phyloP scores from a whole-genome alignment of 345 rosid genomes.

The Lenwebbia sp. region DNA sequence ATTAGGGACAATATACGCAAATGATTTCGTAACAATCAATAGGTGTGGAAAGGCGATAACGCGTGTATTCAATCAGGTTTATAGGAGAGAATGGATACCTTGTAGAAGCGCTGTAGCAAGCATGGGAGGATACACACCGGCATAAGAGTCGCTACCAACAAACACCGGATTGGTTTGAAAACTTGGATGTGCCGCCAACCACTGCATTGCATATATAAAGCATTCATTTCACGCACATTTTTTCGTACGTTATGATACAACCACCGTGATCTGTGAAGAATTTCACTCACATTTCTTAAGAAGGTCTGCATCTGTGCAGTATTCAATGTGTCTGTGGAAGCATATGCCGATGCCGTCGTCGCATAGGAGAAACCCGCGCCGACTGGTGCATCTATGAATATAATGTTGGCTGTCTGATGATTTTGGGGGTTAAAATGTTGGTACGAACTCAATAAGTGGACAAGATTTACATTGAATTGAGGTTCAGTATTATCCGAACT shows the following conservation, averaged over 20 bases:
- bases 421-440: not conserved
- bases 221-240: not conserved
- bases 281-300: not conserved
- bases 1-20: not conserved
- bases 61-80: not conserved
- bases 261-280: not conserved
- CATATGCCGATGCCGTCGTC: not conserved
- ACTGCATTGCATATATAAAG: not conserved
- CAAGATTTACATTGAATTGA: not conserved
- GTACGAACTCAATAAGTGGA: not conserved
- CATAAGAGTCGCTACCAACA: slow-evolving; percentile 16
- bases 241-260: not conserved
- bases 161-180: slow-evolving; percentile 9
- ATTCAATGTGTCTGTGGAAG: not conserved
- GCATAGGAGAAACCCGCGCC: slow-evolving; percentile 18
- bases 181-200: slow-evolving; percentile 8
- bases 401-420: slow-evolving; percentile 2
- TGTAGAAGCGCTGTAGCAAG: slow-evolving; percentile 2
- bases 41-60: not conserved
- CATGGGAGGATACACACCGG: slow-evolving; percentile 8
- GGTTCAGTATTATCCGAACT: not conserved
- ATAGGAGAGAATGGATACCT: not conserved
- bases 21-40: not conserved
- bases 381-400: slow-evolving; percentile 18
- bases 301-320: not conserved